Base-by-base conservation (phyloP, 768 basidiomycete species). In the Naganishia onofrii region DNA sequence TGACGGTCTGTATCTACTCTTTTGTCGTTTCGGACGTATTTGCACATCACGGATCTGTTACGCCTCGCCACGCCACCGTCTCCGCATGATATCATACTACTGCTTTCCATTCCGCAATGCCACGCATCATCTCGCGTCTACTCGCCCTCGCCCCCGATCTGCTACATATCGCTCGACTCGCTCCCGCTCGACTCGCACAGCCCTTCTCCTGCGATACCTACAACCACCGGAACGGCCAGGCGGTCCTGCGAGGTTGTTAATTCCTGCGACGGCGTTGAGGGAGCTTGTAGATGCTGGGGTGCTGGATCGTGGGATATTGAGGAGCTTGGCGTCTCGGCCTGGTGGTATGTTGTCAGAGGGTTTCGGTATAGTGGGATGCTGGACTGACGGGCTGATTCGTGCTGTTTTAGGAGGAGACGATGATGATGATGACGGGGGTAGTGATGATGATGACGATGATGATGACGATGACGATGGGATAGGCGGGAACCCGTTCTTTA, bases 251-350 rank as follows among this genome's bases (percentile, higher is more conserved):
- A 67, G 72, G 15, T 19, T 69, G 26, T 19, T 67, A 34, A 67
- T 54, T n/a, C 71, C 75, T 48, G 64, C 72, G 26, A 58, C 68
- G 19, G 63, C 71, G 6, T 68, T 77, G 26, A 67, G 76, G 10
- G 72, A 73, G 13, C 65, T 73, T 23, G 60, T 77, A 1, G 55
- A 74, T 12, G 34, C 58, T 28, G 74, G 71, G 0, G 66, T 70
- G 9, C 28, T 56, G 5, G 48, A 48, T 44, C 44, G 38, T 17
- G 69, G 63, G 28, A 10, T 63, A 26, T 29, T 63, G 7, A n/a
- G 60, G 12, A 29, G 23, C 23, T 34, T 63, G 21, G 60, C 23
- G 2, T 34, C 57, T 29, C 54, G 54, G 15, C 29, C 28, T 55
- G 54, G 29, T 21, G 32, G 29, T 31, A 31, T 8, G 54, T 55